Conservation (phyloP, 2,329 filamentous ascomycete species). For the Paecilomyces sp. region DNA sequence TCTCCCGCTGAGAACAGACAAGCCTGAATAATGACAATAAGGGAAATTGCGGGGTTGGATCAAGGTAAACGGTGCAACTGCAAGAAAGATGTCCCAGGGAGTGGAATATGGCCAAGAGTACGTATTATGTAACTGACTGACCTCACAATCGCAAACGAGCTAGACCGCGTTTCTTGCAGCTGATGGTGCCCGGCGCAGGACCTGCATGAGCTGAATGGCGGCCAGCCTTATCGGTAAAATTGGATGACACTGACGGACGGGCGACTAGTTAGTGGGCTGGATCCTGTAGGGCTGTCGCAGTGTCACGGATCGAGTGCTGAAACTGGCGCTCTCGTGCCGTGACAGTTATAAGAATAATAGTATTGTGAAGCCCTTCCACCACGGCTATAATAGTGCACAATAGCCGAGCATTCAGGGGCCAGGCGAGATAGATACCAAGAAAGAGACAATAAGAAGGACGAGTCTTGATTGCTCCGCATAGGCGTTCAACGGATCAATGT, state of each 20-base stretch:
- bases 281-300: not conserved
- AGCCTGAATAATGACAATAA: not conserved
- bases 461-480: not conserved
- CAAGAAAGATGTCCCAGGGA: not conserved
- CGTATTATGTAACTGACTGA: not conserved
- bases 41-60: not conserved
- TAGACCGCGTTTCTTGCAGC: not conserved
- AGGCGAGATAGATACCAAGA: not conserved
- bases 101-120: not conserved
- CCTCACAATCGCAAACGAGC: not conserved
- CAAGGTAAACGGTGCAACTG: not conserved
- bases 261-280: not conserved
- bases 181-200: not conserved
- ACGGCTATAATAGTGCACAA: not conserved
- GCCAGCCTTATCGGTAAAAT: conserved; percentile 2
- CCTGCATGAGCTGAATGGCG: conserved; percentile 4
- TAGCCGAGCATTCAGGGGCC: not conserved
- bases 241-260: not conserved
- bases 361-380: not conserved
- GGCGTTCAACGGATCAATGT: conserved; percentile 1
- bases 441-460: not conserved
- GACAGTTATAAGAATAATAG: not conserved
- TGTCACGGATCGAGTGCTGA: not conserved
- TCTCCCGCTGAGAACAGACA: not conserved
- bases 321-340: not conserved